A percentile compares a stretch with the other conserved stretches of the same genome.
Evolutionary conservation across 129 eudicot species (phyloP).

Genomic region (Deinandra increscens): DNA sequence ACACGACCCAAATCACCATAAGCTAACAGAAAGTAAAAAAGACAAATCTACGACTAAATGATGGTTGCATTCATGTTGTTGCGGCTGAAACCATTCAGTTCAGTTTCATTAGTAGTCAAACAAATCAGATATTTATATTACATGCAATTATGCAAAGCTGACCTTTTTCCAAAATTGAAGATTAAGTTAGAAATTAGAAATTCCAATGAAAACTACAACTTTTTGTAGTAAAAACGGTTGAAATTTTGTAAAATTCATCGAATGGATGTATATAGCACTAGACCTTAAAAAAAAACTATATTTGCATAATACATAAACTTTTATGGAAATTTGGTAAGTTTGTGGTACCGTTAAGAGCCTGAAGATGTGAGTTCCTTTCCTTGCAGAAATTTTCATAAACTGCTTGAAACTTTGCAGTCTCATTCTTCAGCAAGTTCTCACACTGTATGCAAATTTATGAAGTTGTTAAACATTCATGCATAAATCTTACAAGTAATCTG

Average conservation of each 20-base stretch:
- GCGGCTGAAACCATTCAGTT: neutral
- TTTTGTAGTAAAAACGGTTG: neutral
- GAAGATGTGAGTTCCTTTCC: slow-evolving; percentile 79
- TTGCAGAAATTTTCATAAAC: slow-evolving; percentile 71
- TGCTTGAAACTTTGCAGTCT: slow-evolving; percentile 74
- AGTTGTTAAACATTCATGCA: slow-evolving; percentile 16
- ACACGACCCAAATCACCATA: neutral
- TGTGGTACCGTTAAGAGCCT: slow-evolving; percentile 69
- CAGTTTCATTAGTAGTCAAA: neutral
- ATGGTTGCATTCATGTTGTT: neutral
- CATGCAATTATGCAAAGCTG: neutral
- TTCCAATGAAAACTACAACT: neutral
- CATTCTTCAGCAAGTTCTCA: slow-evolving; percentile 79
- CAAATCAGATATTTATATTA: neutral
- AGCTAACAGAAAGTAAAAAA: neutral
- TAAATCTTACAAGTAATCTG: slow-evolving; percentile 1
- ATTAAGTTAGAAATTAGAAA: neutral
- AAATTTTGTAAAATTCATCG: neutral
- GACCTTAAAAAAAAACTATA: neutral
- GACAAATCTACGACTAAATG: neutral
- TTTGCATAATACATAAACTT: neutral
- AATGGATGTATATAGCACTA: neutral
- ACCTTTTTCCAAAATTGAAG: neutral
- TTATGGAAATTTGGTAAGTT: neutral
- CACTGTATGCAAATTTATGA: slow-evolving; percentile 50